A percentile compares a stretch with the other conserved stretches of the same genome.
Evolutionary conservation across 768 basidiomycete species (phyloP).

Genomic region (Lentinula sp.): DNA sequence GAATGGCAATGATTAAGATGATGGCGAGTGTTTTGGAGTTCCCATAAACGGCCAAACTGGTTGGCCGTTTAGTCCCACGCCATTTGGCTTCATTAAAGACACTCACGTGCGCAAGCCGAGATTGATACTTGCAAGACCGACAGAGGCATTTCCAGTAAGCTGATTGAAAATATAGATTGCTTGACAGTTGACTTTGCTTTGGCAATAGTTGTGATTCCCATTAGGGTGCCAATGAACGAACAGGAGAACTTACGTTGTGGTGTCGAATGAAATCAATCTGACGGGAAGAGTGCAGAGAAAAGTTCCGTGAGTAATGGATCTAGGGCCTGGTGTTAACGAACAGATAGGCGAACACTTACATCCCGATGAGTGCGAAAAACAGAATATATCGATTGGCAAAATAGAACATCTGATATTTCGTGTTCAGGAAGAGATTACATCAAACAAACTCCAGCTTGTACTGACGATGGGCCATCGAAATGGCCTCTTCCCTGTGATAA

Average conservation of each 20-base stretch:
- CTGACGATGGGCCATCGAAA: conserved; percentile 68
- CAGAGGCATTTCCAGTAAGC: conserved; percentile 56
- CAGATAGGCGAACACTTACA: conserved; percentile 36
- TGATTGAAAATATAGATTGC: conserved; percentile 64
- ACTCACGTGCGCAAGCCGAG: conserved; percentile 63
- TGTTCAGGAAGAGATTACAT: not conserved
- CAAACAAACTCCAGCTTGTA: not conserved
- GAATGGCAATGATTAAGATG: conserved; percentile 48
- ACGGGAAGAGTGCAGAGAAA: not conserved
- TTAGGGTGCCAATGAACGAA: not conserved
- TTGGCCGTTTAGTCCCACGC: not conserved
- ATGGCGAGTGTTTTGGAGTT: conserved; percentile 46
- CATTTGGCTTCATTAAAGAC: not conserved
- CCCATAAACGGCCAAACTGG: conserved; percentile 63
- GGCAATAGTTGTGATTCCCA: conserved; percentile 1
- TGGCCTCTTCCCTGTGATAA: conserved; percentile 45
- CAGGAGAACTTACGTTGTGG: conserved; percentile 33
- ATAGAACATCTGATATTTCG: conserved; percentile 48
- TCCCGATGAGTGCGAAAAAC: conserved; percentile 60
- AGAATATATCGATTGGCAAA: conserved; percentile 65
- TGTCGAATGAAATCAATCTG: conserved; percentile 54
- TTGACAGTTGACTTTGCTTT: conserved; percentile 56
- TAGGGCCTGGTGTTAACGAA: conserved; percentile 6
- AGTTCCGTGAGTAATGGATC: conserved; percentile 3
- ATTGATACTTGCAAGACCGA: conserved; percentile 69